phyloP scores from a whole-genome alignment of 1,284 basidiomycete species.

The Cutaneotrichosporon cyanovorans region DNA sequence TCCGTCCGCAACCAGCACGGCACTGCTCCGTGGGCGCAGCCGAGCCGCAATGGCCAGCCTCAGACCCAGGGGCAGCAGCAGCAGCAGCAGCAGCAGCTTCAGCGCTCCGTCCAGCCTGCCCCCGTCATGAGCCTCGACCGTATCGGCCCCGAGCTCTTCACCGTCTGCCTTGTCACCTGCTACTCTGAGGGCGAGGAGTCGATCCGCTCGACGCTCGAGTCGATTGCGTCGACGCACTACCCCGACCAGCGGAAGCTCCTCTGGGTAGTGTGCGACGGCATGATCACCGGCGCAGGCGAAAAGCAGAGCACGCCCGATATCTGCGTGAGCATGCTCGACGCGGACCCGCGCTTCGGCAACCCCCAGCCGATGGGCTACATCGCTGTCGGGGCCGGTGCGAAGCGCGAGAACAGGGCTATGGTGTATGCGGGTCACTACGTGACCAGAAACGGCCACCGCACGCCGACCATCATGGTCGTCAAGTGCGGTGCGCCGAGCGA shows the following conservation, averaged over 20 bases:
- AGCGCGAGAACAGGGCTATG: conserved; percentile 90
- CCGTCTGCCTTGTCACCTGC: conserved; percentile 91
- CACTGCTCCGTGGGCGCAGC: conserved; percentile 79
- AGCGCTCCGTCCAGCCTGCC: conserved; percentile 41
- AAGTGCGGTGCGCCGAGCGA: conserved; percentile 85
- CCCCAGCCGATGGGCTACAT: conserved; percentile 91
- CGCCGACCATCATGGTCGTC: conserved; percentile 91
- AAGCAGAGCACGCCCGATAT: conserved; percentile 92
- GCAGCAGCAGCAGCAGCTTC: too few relatives aligned
- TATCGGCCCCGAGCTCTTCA: conserved; percentile 89
- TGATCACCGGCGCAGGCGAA: conserved; percentile 97
- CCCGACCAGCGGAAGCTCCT: conserved; percentile 85
- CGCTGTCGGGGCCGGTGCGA: conserved; percentile 81
- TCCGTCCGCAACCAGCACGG: conserved; percentile 79
- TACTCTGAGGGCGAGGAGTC: conserved; percentile 96
- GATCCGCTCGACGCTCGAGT: conserved; percentile 82
- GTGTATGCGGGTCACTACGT: conserved; percentile 96
- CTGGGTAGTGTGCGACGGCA: conserved; percentile 94
- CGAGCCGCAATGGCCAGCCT: not conserved
- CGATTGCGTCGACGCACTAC: conserved; percentile 82
- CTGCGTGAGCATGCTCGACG: conserved; percentile 84
- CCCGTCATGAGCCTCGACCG: conserved; percentile 71
- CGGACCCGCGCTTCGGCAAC: conserved; percentile 91
- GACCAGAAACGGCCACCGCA: conserved; percentile 62
- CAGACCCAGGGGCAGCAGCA: too few relatives aligned